A percentile compares a stretch with the other conserved stretches of the same genome.
These are phyloP conservation scores for Paraphaeosphaeria sporulosa DNA, from an alignment of 2,329 filamentous ascomycete species.

Conservation along the genomic window DNA sequence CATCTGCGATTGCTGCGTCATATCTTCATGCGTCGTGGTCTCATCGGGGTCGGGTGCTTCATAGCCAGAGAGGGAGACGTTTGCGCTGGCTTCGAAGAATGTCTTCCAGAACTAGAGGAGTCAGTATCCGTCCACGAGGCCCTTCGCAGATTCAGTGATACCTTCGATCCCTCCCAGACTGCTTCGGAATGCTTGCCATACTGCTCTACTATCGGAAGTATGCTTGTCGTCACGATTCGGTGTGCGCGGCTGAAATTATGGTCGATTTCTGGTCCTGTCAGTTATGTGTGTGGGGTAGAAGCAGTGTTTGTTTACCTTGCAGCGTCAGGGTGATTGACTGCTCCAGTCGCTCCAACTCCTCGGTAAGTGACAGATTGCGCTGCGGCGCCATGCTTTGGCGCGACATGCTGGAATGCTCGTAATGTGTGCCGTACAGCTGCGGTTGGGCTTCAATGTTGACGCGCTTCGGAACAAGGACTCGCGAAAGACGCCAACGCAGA, in stretches of 20 bases:
- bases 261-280: constrained; percentile 79
- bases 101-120: constrained; percentile 91
- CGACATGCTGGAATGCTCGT: constrained; percentile 53
- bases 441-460: constrained; percentile 18
- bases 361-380: constrained; percentile 78
- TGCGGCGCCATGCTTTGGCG: constrained; percentile 57
- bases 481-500: constrained; percentile 17
- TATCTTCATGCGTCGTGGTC: constrained; percentile 56
- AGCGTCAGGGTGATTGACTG: constrained; percentile 96
- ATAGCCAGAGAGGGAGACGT: constrained; percentile 94
- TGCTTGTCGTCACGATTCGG: constrained; percentile 92
- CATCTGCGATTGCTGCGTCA: constrained; percentile 44
- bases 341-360: constrained; percentile 94
- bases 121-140: constrained; percentile 13
- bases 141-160: constrained; percentile 42
- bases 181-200: constrained; percentile 93
- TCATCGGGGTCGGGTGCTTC: constrained; percentile 75
- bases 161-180: constrained; percentile 97
- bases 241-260: constrained; percentile 98
- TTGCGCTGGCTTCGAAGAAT: constrained; percentile 98
- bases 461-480: constrained; percentile 25
- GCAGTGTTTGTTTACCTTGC: constrained; percentile 67
- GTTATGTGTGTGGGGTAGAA: constrained; percentile 33
- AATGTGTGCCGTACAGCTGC: not conserved
- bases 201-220: constrained; percentile 90